Evolutionary conservation across 2,329 filamentous ascomycete genomes (phyloP), one percentile per base, ranked within the genome.

Genomic region (Blumeria graminis): DNA sequence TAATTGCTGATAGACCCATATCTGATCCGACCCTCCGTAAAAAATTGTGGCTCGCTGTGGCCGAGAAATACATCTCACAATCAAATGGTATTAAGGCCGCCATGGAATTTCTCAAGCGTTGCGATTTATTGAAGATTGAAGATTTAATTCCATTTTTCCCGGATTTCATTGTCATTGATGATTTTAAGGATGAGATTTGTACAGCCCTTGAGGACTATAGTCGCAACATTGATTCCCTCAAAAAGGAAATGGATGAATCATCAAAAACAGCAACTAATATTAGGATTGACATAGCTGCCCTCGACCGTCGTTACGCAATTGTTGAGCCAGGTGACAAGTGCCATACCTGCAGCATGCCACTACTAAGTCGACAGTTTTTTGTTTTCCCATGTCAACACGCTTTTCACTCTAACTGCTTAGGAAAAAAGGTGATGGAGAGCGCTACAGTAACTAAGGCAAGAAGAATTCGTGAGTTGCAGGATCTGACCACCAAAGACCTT

Each of bases 111-210:
- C 75, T 96, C 11, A 86, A 87, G 62, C 82, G 87, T 9, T 95
- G 90, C 67, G 88, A 95, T 59, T 75, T 96, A 11, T 77, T 98
- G 53, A 83, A 84, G 60, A 98, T 98, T 60, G 92, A 98, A 70
- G 92, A 98, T 65, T 71, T 98, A 34, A 96, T 98, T 43, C 92
- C 92, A 0, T 95, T 98, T 72, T 98, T 98, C 70, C 92, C 92
- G 0, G 92, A 98, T 67, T 98, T 98, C 66, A 88, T 96, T 28
- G 85, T 96, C 55, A 96, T 98, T 60, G 92, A 98, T 66, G 92
- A 96, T 68, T 98, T 98, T 76, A 95, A 96, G 67, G 89, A 96
- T 60, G 92, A 98, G 67, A 96, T 98, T 39, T 98, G 92, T 70
- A 75, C 80, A 0, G 92, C 93, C 0, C 76, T 98, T 1, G 92